Base-by-base conservation (phyloP, 1,139 yeast species). In the Petasospora rhodanensis region DNA sequence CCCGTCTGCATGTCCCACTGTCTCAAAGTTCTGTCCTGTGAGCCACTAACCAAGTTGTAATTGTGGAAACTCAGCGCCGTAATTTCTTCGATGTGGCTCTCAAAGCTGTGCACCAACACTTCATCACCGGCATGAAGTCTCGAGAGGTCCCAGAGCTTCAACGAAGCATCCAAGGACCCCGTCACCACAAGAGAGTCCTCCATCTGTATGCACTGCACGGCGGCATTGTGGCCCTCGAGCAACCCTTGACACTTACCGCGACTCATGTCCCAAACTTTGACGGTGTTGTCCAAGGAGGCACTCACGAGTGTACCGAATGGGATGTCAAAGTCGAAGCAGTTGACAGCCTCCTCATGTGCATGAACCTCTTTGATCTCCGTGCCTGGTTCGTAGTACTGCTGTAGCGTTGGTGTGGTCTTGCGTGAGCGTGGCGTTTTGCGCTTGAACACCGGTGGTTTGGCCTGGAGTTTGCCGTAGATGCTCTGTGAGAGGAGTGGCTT, bases 1-100 rank as follows among this genome's bases (percentile, higher is more conserved):
- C 97, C 96, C 0, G 83, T 75, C 46, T 83, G 73, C 40, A 93
- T 63, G 60, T 91, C 98, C 98, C 98, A 93, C 51, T 82, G 77
- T 24, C 84, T 64, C 6, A 83, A 68, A 7, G 80, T 70, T 52
- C 77, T 77, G 60, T 91, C 98, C 91, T 96, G 93, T 1, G 93
- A 77, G 0, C 96, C 98, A 35, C 93, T 80, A 6, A 93, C 58
- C 29, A 87, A 71, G 33, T 65, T 61, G 31, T 70, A 70, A 22
- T 61, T 65, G 40, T 66, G 62, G 51, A 73, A 71, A 46, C 76
- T 69, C 31, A 80, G 51, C 0, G 83, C 79, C 0, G 83, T 75
- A 27, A 80, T 66, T 43, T 73, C 79, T 27, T 74, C 84, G 21
- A 78, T 60, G 46, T 80, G 89, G 1, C 81, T 72, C 29, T 72